phyloP scores from a whole-genome alignment of 352 stramenopile genomes.

The Globisporangium radiosum region DNA sequence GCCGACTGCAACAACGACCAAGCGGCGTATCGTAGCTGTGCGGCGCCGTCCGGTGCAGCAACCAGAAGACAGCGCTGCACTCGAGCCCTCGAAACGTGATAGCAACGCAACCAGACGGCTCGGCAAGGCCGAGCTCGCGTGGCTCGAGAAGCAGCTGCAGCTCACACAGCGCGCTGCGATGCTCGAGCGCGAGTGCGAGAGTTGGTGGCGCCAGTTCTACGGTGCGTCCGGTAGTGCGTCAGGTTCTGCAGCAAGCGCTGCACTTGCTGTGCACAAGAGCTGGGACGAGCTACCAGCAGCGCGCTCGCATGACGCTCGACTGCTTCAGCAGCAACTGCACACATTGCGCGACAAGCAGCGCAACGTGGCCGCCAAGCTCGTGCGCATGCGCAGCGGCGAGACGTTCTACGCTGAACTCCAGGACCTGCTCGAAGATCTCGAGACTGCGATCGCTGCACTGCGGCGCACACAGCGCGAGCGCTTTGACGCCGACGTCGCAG shows the following conservation, averaged over 20 bases:
- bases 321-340: conserved; percentile 30
- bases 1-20: not conserved
- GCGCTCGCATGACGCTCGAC: conserved; percentile 21
- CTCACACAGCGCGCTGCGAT: conserved; percentile 26
- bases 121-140: conserved; percentile 38
- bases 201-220: conserved; percentile 49
- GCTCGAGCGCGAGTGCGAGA: conserved; percentile 49
- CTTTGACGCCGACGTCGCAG: conserved; percentile 38
- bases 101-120: conserved; percentile 5
- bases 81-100: conserved; percentile 6
- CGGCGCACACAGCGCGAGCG: conserved; percentile 23
- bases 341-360: conserved; percentile 22
- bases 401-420: conserved; percentile 45
- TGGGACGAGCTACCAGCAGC: conserved; percentile 26
- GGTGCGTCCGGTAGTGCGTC: conserved; percentile 17
- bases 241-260: conserved; percentile 2
- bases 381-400: conserved; percentile 37
- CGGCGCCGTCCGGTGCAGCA: conserved; percentile 15
- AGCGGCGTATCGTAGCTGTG: conserved; percentile 13
- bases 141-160: conserved; percentile 60
- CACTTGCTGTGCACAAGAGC: conserved; percentile 33
- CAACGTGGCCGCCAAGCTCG: conserved; percentile 32
- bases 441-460: conserved; percentile 34
- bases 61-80: not conserved
- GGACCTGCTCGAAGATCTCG: conserved; percentile 42